Conservation (phyloP, 305 asterid genomes). For the Fraxinus sp. region DNA sequence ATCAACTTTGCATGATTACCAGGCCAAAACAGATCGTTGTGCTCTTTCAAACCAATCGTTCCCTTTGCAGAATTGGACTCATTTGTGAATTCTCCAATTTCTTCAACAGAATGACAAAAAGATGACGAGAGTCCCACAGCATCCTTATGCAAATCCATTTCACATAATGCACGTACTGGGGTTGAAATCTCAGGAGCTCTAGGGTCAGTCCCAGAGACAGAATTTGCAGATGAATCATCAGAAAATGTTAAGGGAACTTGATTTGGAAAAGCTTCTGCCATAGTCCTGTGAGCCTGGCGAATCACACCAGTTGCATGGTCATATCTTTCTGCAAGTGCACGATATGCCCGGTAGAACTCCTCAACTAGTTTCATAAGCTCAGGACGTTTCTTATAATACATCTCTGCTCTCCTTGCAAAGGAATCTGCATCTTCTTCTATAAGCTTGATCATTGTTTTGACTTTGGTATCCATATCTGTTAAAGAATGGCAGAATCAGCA, state of each 20-base stretch:
- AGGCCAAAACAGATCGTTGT: not conserved
- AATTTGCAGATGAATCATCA: conserved; percentile 64
- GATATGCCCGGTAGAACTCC: conserved; percentile 92
- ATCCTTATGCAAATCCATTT: conserved; percentile 23
- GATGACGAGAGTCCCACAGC: conserved; percentile 11
- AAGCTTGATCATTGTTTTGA: conserved; percentile 92
- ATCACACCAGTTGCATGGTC: conserved; percentile 98
- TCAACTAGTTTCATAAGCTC: conserved; percentile 96
- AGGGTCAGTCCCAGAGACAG: conserved; percentile 49
- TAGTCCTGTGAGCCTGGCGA: conserved; percentile 85
- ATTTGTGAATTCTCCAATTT: conserved; percentile 48
- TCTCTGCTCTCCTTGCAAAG: conserved; percentile 96
- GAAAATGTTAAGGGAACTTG: conserved; percentile 53
- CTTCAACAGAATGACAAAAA: conserved; percentile 38
- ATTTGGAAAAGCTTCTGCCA: conserved; percentile 87
- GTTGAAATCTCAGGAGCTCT: conserved; percentile 47
- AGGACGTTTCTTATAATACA: conserved; percentile 98
- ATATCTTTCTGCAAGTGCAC: conserved; percentile 94
- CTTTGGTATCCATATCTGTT: conserved; percentile 88
- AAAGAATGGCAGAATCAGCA: conserved; percentile 26
- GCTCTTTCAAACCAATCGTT: conserved; percentile 21
- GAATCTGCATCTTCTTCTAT: conserved; percentile 97
- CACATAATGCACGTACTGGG: conserved; percentile 37
- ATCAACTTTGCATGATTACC: conserved; percentile 27
- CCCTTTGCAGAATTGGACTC: conserved; percentile 47